These are phyloP conservation scores for Globisporangium nagaii DNA, from an alignment of 352 stramenopile genomes.

Conservation along the genomic window DNA sequence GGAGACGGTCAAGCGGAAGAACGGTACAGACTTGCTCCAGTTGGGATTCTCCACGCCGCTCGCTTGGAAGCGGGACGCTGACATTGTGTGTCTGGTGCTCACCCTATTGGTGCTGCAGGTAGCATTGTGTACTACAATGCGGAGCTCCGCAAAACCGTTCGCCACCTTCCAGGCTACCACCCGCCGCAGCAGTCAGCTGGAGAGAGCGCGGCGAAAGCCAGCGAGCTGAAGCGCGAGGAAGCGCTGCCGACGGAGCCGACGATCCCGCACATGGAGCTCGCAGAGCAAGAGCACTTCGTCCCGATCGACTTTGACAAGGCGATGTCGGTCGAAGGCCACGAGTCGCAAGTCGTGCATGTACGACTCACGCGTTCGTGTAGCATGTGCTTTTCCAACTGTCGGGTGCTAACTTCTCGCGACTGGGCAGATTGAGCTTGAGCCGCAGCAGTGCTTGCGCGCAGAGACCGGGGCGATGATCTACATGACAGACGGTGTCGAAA, in stretches of 20 bases:
- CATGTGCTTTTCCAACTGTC: background rate
- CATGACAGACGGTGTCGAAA: slow-evolving; percentile 91
- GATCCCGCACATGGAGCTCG: slow-evolving; percentile 20
- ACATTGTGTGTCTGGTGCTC: background rate
- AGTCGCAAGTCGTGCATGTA: slow-evolving; percentile 84
- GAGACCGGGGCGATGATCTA: slow-evolving; percentile 94
- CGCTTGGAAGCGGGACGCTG: background rate
- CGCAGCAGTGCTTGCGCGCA: slow-evolving; percentile 88
- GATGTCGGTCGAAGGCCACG: slow-evolving; percentile 73
- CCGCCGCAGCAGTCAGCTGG: background rate
- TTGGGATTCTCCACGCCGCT: no score
- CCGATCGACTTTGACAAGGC: slow-evolving; percentile 82
- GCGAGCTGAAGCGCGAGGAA: slow-evolving; percentile 7
- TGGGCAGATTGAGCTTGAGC: slow-evolving; percentile 75
- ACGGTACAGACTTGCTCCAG: slow-evolving; percentile 34
- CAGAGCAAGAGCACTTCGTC: slow-evolving; percentile 58
- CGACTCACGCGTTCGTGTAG: background rate
- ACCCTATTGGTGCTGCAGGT: slow-evolving; percentile 24
- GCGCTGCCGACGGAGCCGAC: background rate
- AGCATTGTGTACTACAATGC: slow-evolving; percentile 66
- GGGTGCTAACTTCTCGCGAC: background rate
- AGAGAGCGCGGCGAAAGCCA: background rate
- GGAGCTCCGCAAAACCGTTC: slow-evolving; percentile 52
- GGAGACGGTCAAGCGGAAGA: slow-evolving; percentile 54
- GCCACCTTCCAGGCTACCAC: slow-evolving; percentile 34